Percentiles rank a stretch among this genome's conserved stretches.
These are phyloP conservation scores for Phlegmacium glaucopus DNA, from an alignment of 768 basidiomycete genomes.

Conservation along the genomic window DNA sequence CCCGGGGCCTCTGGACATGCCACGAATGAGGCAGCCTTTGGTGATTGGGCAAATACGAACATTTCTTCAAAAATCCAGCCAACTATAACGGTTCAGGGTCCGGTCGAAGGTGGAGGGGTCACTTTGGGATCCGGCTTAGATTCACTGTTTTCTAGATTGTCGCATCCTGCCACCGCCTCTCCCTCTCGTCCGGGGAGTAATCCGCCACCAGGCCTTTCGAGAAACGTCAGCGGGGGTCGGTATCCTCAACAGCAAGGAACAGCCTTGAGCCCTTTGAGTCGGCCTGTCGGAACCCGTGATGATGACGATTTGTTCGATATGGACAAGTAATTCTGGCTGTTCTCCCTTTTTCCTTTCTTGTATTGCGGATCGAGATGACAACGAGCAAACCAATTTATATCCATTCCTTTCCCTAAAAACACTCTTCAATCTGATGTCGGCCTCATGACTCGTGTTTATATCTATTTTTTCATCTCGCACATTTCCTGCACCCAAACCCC, in stretches of 20 bases:
- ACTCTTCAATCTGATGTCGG: not conserved
- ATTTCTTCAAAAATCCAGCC: conserved; percentile 1
- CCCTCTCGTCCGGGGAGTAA: conserved; percentile 14
- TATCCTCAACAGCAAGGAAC: conserved; percentile 30
- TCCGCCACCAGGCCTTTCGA: conserved; percentile 33
- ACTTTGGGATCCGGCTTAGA: conserved; percentile 31
- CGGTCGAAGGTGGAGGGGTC: conserved; percentile 1
- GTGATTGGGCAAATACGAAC: not conserved
- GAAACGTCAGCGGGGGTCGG: conserved; percentile 35
- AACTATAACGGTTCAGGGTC: too few species aligned
- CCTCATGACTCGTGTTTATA: not conserved
- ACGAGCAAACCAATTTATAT: not conserved
- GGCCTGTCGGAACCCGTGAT: conserved; percentile 56
- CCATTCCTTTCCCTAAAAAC: not conserved
- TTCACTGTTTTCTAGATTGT: conserved; percentile 52
- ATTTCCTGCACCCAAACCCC: not conserved
- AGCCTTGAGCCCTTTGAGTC: conserved; percentile 57
- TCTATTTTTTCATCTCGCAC: not conserved
- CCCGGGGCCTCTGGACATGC: conserved; percentile 23
- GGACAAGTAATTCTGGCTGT: conserved; percentile 36
- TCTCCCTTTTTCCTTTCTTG: conserved; percentile 1
- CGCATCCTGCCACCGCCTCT: conserved; percentile 47
- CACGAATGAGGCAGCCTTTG: conserved; percentile 2
- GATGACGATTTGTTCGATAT: conserved; percentile 71
- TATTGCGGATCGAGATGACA: not conserved